Base-by-base conservation (phyloP, 768 basidiomycete species). In the Boletus pseudo-olivaceus region DNA sequence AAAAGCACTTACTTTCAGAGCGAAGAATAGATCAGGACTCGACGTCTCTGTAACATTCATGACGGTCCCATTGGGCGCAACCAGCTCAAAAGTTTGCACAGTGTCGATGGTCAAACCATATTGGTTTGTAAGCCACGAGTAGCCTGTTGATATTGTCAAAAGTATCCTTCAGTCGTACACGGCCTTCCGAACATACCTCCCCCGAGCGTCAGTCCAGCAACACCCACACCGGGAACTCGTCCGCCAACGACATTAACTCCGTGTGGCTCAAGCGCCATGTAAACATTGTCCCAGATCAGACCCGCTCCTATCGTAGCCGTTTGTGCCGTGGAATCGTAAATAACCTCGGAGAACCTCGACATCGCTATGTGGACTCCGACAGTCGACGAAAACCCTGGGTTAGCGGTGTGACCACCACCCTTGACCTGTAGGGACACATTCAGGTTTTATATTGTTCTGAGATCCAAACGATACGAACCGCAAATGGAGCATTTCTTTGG, bases 281-380 rank as follows among this genome's bases (percentile, higher is more conserved):
- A 87, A 69, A 80, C 83, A 45, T 85, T 78, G 57, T 88, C 84
- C 85, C 84, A 88, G 14, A 82, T 69, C 1, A 82, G 65, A 7
- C 76, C 73, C 0, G 73, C 58, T 15, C 72, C 75, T 20, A 77
- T 46, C 5, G 63, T 67, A 2, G 64, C 81, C 0, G 75, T 80
- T 54, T 75, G 68, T 0, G 73, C 58, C 0, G 47, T 49, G 1
- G 66, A 49, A 33, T 80, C 58, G 41, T 82, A 82, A 1, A 53
- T 65, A 3, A 71, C 38, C 4, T 75, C 62, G 5, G 72, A 73
- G 58, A 84, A 84, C 0, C 73, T 67, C 15, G 59, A 59, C 81
- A 84, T 79, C n/a, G 80, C 63, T 20, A 85, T 83, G 5, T 80
- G 80, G 5, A 85, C 76, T 10, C 82, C 83, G 0, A 62, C 38